phyloP scores from a whole-genome alignment of 2,329 filamentous ascomycete genomes.

The Calonectria honghensis region DNA sequence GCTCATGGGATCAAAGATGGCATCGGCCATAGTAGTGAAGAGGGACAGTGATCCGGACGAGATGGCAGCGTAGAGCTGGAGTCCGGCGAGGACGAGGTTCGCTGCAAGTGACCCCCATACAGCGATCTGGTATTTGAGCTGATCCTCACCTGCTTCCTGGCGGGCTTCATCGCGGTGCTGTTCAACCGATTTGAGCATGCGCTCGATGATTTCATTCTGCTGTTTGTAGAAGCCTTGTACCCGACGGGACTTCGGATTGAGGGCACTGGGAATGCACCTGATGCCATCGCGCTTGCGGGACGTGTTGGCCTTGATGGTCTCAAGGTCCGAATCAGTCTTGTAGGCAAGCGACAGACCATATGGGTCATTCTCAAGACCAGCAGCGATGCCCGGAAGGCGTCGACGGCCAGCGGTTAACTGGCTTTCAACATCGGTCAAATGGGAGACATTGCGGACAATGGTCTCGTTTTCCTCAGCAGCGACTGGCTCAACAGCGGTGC shows the following conservation, averaged over 20 bases:
- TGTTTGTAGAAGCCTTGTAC: slow-evolving; percentile 89
- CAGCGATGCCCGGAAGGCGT: slow-evolving; percentile 73
- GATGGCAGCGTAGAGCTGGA: slow-evolving; percentile 93
- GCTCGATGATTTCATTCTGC: slow-evolving; percentile 95
- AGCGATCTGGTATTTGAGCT: slow-evolving; percentile 82
- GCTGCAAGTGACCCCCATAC: slow-evolving; percentile 83
- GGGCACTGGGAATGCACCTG: slow-evolving; percentile 47
- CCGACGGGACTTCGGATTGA: slow-evolving; percentile 67
- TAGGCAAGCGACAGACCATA: slow-evolving; percentile 85
- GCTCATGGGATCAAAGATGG: slow-evolving; percentile 93
- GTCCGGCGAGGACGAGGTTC: slow-evolving; percentile 84
- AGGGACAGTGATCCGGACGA: slow-evolving; percentile 93
- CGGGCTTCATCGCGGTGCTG: slow-evolving; percentile 89
- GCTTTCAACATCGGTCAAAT: slow-evolving; percentile 69
- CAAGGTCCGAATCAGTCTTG: slow-evolving; percentile 86
- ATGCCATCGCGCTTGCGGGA: slow-evolving; percentile 81
- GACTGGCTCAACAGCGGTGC: slow-evolving; percentile 67
- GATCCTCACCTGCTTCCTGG: slow-evolving; percentile 87
- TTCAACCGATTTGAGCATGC: slow-evolving; percentile 92
- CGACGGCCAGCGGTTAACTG: slow-evolving; percentile 63
- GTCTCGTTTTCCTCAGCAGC: slow-evolving; percentile 60
- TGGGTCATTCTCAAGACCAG: slow-evolving; percentile 80
- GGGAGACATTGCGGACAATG: slow-evolving; percentile 65
- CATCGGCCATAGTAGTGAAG: slow-evolving; percentile 98
- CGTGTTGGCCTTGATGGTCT: slow-evolving; percentile 86